phyloP scores from a whole-genome alignment of 2,329 filamentous ascomycete genomes.

The Verticillium tricorpus region DNA sequence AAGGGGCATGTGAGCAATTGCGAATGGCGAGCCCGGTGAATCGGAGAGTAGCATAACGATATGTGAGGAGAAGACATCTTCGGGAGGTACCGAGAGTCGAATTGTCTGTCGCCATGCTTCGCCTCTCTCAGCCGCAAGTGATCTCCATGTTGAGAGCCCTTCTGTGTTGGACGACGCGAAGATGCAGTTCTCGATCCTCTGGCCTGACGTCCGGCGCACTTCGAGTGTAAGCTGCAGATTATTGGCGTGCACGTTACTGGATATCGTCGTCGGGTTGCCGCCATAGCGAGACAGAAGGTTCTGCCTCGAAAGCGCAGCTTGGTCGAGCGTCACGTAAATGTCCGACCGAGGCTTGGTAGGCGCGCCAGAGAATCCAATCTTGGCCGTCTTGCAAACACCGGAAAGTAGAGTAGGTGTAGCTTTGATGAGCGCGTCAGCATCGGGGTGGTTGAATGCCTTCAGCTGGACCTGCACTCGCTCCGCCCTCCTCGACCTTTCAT shows the following conservation, averaged over 20 bases:
- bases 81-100: constrained; percentile 70
- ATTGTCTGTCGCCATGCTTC: constrained; percentile 87
- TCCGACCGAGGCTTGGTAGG: constrained; percentile 86
- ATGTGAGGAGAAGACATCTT: constrained; percentile 79
- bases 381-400: constrained; percentile 73
- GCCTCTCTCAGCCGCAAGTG: constrained; percentile 72
- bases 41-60: constrained; percentile 87
- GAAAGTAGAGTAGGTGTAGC: constrained; percentile 84
- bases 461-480: constrained; percentile 78
- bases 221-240: constrained; percentile 89
- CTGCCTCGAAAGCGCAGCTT: constrained; percentile 74
- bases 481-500: constrained; percentile 66
- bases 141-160: constrained; percentile 81
- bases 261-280: constrained; percentile 71
- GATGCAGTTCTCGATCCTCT: constrained; percentile 83
- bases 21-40: constrained; percentile 81
- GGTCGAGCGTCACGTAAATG: constrained; percentile 84
- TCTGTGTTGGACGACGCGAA: constrained; percentile 78
- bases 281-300: constrained; percentile 61
- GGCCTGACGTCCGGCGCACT: constrained; percentile 72
- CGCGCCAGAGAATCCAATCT: constrained; percentile 91
- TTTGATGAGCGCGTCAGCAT: constrained; percentile 77
- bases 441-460: constrained; percentile 69
- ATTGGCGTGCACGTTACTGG: constrained; percentile 55
- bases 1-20: constrained; percentile 85